A percentile compares a stretch with the other conserved stretches of the same genome.
These are phyloP conservation scores for Pichia californica DNA, from an alignment of 805 yeast genomes.

Conservation along the genomic window DNA sequence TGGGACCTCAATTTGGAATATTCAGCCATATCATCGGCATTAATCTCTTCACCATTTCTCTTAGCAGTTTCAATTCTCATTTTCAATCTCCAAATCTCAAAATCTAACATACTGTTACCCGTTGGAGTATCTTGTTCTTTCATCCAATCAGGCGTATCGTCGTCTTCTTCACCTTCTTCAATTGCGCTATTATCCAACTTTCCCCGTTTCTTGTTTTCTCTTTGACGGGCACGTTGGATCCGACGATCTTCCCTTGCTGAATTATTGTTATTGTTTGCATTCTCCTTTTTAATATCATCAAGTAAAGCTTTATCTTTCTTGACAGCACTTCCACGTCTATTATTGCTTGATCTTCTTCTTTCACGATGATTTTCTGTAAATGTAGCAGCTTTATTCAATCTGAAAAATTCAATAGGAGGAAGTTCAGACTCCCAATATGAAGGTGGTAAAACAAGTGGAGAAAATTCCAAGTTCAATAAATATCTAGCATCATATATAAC, in stretches of 20 bases:
- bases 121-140: conserved; percentile 28
- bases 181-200: conserved; percentile 1
- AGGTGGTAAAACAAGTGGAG: conserved; percentile 10
- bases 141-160: conserved; percentile 31
- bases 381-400: conserved; percentile 23
- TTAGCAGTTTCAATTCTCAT: conserved; percentile 46
- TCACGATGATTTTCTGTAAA: conserved; percentile 9
- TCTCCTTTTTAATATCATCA: not conserved
- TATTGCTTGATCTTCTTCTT: conserved; percentile 15
- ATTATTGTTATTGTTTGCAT: not conserved
- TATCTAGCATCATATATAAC: not conserved
- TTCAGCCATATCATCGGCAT: conserved; percentile 15
- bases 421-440: conserved; percentile 26
- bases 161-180: conserved; percentile 17
- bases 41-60: conserved; percentile 37
- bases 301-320: conserved; percentile 1
- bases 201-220: conserved; percentile 21
- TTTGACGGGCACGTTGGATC: conserved; percentile 13
- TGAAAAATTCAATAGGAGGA: conserved; percentile 47
- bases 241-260: conserved; percentile 6
- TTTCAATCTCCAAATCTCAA: conserved; percentile 51
- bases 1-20: conserved; percentile 33
- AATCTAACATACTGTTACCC: conserved; percentile 52
- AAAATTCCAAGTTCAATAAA: conserved; percentile 1
- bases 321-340: conserved; percentile 4